phyloP scores from a whole-genome alignment of 805 yeast genomes.

The Ogataea trehalophila region DNA sequence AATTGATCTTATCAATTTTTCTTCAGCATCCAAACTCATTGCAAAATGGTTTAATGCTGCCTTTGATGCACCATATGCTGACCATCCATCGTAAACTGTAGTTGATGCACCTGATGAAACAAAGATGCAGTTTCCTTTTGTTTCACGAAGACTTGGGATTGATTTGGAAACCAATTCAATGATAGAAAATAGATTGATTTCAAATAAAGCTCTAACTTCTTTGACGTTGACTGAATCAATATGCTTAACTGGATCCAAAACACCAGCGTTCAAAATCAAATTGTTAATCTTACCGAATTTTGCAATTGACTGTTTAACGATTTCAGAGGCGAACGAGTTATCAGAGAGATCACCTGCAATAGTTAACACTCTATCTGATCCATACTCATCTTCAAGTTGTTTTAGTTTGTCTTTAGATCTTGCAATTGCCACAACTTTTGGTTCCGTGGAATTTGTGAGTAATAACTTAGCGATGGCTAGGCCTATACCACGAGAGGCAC shows the following conservation, averaged over 20 bases:
- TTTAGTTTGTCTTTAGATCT: conserved; percentile 49
- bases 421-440: conserved; percentile 65
- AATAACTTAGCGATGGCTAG: conserved; percentile 57
- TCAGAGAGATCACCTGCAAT: conserved; percentile 60
- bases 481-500: conserved; percentile 80
- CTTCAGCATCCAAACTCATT: conserved; percentile 62
- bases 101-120: conserved; percentile 89
- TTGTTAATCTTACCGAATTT: conserved; percentile 58
- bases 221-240: conserved; percentile 47
- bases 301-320: conserved; percentile 41
- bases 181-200: conserved; percentile 74
- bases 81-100: conserved; percentile 69
- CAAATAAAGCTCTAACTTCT: conserved; percentile 61
- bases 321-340: conserved; percentile 28
- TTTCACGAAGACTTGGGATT: conserved; percentile 51
- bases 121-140: conserved; percentile 63
- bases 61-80: conserved; percentile 86
- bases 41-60: conserved; percentile 86
- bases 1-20: conserved; percentile 49
- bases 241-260: conserved; percentile 68
- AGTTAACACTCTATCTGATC: conserved; percentile 43
- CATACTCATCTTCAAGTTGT: conserved; percentile 34
- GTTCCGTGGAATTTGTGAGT: conserved; percentile 31
- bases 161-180: conserved; percentile 53
- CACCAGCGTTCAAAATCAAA: conserved; percentile 76